Evolutionary conservation across 768 basidiomycete species (phyloP).

Genomic region (Cubamyces sp.): DNA sequence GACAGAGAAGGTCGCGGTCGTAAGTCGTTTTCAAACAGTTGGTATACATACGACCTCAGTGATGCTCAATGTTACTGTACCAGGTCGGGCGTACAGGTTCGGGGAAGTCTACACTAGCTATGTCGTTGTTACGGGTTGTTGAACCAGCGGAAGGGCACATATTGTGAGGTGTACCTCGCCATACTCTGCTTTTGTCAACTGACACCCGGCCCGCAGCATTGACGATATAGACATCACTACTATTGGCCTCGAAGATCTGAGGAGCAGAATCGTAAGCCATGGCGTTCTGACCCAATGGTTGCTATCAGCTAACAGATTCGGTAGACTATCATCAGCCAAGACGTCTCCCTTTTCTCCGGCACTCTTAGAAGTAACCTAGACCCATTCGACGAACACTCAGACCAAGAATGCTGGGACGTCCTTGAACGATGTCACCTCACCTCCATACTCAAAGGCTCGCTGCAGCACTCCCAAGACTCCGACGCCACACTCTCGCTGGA

Average conservation of each 20-base stretch:
- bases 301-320: not conserved
- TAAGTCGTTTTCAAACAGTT: conserved; percentile 35
- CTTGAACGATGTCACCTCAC: conserved; percentile 66
- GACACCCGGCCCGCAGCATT: conserved; percentile 42
- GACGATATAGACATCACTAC: conserved; percentile 72
- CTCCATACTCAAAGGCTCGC: conserved; percentile 41
- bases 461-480: conserved; percentile 6
- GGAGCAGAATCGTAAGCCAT: conserved; percentile 55
- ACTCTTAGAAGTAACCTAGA: conserved; percentile 76
- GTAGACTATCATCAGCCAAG: conserved; percentile 76
- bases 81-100: conserved; percentile 74
- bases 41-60: not conserved
- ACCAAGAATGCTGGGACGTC: conserved; percentile 66
- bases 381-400: conserved; percentile 60
- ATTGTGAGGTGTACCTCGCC: conserved; percentile 43
- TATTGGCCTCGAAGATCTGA: conserved; percentile 69
- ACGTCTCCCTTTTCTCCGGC: conserved; percentile 74
- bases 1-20: conserved; percentile 71
- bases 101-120: conserved; percentile 39
- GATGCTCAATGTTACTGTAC: not conserved
- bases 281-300: not conserved
- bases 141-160: conserved; percentile 62
- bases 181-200: not conserved
- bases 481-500: conserved; percentile 45
- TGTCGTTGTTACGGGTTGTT: conserved; percentile 55